Percentiles rank a stretch among this genome's conserved stretches.
Evolutionary conservation across 208 protist genomes (phyloP).

Genomic region (Acanthamoeba castellanii): DNA sequence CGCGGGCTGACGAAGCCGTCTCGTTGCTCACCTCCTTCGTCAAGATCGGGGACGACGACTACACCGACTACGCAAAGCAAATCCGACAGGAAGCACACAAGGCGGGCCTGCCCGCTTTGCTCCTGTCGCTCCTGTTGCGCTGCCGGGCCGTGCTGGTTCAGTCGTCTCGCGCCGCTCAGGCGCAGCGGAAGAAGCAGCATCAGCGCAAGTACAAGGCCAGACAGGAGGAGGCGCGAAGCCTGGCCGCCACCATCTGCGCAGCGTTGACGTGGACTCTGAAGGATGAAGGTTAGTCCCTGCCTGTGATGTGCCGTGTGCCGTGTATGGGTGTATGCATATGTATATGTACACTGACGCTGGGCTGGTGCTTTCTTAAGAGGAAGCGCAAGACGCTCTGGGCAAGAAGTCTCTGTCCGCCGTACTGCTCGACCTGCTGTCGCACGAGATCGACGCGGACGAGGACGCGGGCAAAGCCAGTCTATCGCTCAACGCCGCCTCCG

Average conservation of each 20-base stretch:
- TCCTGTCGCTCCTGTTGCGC: background rate
- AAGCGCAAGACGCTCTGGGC: conserved; percentile 11
- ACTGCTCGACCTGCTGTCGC: background rate
- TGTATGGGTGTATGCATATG: background rate
- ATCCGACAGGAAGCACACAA: background rate
- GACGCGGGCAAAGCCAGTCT: background rate
- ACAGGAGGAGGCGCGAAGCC: background rate
- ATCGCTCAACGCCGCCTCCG: background rate
- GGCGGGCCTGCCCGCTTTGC: background rate
- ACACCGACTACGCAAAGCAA: background rate
- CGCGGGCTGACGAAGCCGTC: background rate
- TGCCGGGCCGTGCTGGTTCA: background rate
- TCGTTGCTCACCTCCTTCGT: background rate
- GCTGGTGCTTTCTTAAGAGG: background rate
- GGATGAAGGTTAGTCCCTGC: background rate
- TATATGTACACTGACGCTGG: background rate
- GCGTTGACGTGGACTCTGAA: background rate
- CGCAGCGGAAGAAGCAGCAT: background rate
- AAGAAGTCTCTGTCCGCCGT: background rate
- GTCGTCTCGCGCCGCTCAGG: background rate
- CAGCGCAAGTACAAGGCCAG: background rate
- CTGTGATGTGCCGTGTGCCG: background rate
- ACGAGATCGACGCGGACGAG: background rate
- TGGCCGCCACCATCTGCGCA: background rate
- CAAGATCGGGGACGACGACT: background rate